Conservation (phyloP, 2,329 filamentous ascomycete genomes). For the Colletotrichum eleusines region DNA sequence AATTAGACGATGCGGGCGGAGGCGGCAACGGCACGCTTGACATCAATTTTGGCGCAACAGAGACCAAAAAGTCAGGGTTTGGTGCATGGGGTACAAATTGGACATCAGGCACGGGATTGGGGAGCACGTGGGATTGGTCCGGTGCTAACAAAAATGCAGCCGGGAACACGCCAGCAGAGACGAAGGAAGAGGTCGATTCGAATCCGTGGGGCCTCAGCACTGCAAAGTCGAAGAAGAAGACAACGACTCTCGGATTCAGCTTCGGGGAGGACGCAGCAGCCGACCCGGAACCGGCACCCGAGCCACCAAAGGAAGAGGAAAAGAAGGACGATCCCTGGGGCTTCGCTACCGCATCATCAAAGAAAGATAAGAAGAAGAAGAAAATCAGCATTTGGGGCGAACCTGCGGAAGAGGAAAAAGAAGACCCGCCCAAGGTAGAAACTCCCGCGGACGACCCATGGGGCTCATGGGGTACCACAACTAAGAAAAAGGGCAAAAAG, state of each 20-base stretch:
- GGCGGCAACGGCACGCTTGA: constrained; percentile 63
- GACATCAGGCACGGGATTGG: constrained; percentile 57
- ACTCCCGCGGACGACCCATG: constrained; percentile 41
- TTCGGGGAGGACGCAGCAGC: constrained; percentile 50
- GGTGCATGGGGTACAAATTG: constrained; percentile 72
- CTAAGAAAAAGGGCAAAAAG: constrained; percentile 56
- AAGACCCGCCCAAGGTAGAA: constrained; percentile 44
- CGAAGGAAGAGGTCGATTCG: constrained; percentile 56
- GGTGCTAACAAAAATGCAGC: constrained; percentile 50
- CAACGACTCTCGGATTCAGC: constrained; percentile 61
- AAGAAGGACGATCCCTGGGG: constrained; percentile 53
- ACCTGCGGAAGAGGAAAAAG: constrained; percentile 51
- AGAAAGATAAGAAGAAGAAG: constrained; percentile 61
- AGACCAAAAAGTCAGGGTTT: constrained; percentile 59
- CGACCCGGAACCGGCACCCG: constrained; percentile 30
- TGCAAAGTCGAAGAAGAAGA: constrained; percentile 64
- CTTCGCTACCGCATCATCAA: constrained; percentile 49
- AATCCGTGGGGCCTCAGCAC: constrained; percentile 64
- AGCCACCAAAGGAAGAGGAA: constrained; percentile 48
- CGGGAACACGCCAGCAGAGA: constrained; percentile 51
- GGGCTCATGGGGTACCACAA: constrained; percentile 52
- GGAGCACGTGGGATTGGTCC: constrained; percentile 58
- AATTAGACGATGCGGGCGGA: constrained; percentile 66
- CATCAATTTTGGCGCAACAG: constrained; percentile 64
- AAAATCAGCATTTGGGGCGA: constrained; percentile 54